Evolutionary conservation across 2,329 filamentous ascomycete genomes (phyloP).

Genomic region (Elsinoe ampelina): DNA sequence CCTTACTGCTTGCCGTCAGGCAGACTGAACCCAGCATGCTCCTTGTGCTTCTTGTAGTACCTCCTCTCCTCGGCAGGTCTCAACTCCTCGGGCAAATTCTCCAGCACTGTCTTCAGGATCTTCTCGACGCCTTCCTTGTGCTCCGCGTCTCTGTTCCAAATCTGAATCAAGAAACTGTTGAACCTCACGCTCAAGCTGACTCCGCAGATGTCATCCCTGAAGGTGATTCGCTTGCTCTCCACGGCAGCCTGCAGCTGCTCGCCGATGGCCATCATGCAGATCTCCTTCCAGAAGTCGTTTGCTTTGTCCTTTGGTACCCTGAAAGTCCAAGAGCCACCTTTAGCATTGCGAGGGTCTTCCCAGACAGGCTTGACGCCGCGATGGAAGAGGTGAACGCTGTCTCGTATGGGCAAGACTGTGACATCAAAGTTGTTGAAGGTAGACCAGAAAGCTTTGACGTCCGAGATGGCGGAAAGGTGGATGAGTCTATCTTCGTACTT

Average conservation of each 20-base stretch:
- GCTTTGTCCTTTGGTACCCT: slow-evolving; percentile 67
- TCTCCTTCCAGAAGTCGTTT: slow-evolving; percentile 69
- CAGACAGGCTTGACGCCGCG: slow-evolving; percentile 72
- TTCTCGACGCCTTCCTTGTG: slow-evolving; percentile 70
- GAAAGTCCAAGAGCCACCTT: slow-evolving; percentile 88
- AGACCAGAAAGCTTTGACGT: slow-evolving; percentile 42
- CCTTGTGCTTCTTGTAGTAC: slow-evolving; percentile 78
- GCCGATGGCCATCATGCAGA: slow-evolving; percentile 74
- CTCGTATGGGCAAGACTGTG: slow-evolving; percentile 59
- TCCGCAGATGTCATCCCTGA: slow-evolving; percentile 76
- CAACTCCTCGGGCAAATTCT: slow-evolving; percentile 63
- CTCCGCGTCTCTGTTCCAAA: slow-evolving; percentile 85
- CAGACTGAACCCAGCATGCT: slow-evolving; percentile 60
- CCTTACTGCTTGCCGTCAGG: neutral
- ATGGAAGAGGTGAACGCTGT: slow-evolving; percentile 68
- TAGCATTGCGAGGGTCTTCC: slow-evolving; percentile 77
- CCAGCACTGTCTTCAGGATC: slow-evolving; percentile 63
- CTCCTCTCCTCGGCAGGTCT: slow-evolving; percentile 53
- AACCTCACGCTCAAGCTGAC: slow-evolving; percentile 81
- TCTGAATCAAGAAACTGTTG: slow-evolving; percentile 76
- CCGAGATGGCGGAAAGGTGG: slow-evolving; percentile 37
- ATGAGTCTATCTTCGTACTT: slow-evolving; percentile 39
- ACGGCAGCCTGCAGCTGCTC: slow-evolving; percentile 69
- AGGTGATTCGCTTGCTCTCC: slow-evolving; percentile 45
- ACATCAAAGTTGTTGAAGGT: slow-evolving; percentile 64